Conservation (phyloP, 106 monocot genomes). For the Vanilla planifolia region DNA sequence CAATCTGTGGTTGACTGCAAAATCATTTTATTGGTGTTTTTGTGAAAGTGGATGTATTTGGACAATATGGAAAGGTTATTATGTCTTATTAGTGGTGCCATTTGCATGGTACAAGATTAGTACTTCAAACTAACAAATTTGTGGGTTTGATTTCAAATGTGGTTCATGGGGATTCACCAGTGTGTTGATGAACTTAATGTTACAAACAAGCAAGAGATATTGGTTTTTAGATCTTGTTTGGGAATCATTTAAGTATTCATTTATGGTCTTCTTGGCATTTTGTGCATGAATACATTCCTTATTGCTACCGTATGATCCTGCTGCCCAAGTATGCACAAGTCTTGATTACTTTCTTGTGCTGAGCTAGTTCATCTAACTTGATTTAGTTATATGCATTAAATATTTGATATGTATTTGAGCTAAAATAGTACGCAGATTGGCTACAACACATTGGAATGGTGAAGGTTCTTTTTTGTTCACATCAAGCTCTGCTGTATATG, state of each 20-base stretch:
- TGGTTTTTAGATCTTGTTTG: background rate
- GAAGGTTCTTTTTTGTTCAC: conserved; percentile 91
- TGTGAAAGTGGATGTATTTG: background rate
- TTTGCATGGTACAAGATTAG: background rate
- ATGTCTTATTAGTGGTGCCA: background rate
- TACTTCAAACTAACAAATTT: background rate
- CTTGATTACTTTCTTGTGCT: background rate
- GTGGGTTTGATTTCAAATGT: conserved; percentile 2
- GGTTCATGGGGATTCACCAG: background rate
- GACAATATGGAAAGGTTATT: background rate
- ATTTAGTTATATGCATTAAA: conserved; percentile 1
- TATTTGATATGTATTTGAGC: conserved; percentile 1
- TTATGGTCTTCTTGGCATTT: background rate
- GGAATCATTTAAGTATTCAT: background rate
- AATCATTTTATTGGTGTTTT: background rate
- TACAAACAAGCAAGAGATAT: background rate
- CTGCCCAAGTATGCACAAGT: background rate
- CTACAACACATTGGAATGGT: conserved; percentile 79
- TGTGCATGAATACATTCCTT: background rate
- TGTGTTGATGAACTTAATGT: background rate
- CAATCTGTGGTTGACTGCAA: no score
- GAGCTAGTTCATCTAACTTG: background rate
- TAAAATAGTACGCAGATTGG: conserved; percentile 45
- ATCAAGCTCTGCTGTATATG: conserved; percentile 83
- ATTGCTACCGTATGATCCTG: background rate